Percentiles rank a stretch among this genome's conserved stretches.
phyloP scores from a whole-genome alignment of 371 early-diverging fungal species.

The Fennellomyces sp. region DNA sequence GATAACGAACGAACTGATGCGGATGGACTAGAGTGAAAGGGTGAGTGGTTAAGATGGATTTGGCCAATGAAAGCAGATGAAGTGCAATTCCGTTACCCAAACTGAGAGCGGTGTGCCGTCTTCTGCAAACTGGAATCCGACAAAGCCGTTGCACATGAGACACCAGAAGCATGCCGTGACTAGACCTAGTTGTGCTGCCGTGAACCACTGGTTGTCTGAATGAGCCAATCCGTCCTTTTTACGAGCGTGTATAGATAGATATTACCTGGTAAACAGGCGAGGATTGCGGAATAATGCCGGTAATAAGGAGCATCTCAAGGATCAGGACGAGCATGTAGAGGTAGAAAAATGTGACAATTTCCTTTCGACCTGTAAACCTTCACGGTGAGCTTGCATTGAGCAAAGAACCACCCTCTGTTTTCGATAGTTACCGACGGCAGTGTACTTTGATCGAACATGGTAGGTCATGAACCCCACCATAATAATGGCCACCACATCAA shows the following conservation, averaged over 20 bases:
- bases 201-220: constrained; percentile 71
- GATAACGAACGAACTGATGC: constrained; percentile 79
- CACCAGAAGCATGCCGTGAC: constrained; percentile 89
- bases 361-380: constrained; percentile 73
- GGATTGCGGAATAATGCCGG: constrained; percentile 81
- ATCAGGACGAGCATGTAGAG: constrained; percentile 73
- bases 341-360: constrained; percentile 93
- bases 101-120: constrained; percentile 92
- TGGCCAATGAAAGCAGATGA: background rate
- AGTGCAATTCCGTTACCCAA: constrained; percentile 63
- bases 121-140: constrained; percentile 96
- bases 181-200: constrained; percentile 82
- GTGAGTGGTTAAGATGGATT: background rate
- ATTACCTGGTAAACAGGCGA: constrained; percentile 74
- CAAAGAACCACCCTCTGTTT: background rate
- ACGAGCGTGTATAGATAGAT: no score
- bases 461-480: constrained; percentile 93
- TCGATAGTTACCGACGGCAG: constrained; percentile 85
- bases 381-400: background rate
- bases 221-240: no score
- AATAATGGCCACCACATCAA: constrained; percentile 81
- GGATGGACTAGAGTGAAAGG: constrained; percentile 67
- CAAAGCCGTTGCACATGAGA: constrained; percentile 92
- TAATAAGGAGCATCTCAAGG: constrained; percentile 80
- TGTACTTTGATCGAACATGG: constrained; percentile 90